A percentile compares a stretch with the other conserved stretches of the same genome.
Conservation (phyloP, 805 yeast genomes). For the Jamesozyma jinghongensis region DNA sequence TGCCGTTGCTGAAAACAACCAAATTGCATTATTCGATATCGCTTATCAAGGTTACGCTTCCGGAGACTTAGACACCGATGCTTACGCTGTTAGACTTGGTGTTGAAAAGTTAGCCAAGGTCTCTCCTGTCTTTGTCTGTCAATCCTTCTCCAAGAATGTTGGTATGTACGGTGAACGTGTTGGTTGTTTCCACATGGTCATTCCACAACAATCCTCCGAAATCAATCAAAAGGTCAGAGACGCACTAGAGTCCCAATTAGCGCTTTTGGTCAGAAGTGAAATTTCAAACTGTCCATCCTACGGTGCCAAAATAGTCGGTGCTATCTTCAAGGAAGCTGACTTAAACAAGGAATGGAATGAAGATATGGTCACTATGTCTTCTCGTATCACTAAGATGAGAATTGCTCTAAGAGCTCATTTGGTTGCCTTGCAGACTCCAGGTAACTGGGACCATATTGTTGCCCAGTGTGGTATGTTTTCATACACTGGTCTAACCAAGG, state of each 20-base stretch:
- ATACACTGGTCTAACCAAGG: conserved; percentile 74
- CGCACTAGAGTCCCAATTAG: conserved; percentile 69
- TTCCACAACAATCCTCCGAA: conserved; percentile 33
- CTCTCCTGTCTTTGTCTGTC: conserved; percentile 69
- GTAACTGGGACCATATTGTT: conserved; percentile 85
- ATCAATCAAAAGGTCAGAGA: conserved; percentile 35
- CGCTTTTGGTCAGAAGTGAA: conserved; percentile 69
- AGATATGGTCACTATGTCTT: conserved; percentile 81
- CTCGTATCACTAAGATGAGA: conserved; percentile 78
- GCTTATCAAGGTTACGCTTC: conserved; percentile 98
- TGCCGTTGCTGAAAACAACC: conserved; percentile 50
- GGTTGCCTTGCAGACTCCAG: conserved; percentile 64
- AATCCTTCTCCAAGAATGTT: conserved; percentile 92
- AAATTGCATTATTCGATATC: conserved; percentile 80
- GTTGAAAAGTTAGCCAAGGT: conserved; percentile 37
- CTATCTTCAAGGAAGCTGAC: conserved; percentile 57
- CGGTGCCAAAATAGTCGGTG: conserved; percentile 85
- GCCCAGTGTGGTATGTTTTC: conserved; percentile 95
- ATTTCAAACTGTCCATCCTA: conserved; percentile 91
- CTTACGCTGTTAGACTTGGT: conserved; percentile 64
- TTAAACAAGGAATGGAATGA: conserved; percentile 71
- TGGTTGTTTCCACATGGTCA: conserved; percentile 79
- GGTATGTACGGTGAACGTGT: conserved; percentile 98
- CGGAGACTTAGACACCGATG: conserved; percentile 76
- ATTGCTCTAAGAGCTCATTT: conserved; percentile 51